These are phyloP conservation scores for Astrothelium macrocarpum DNA, from an alignment of 495 filamentous ascomycete species.

Conservation along the genomic window DNA sequence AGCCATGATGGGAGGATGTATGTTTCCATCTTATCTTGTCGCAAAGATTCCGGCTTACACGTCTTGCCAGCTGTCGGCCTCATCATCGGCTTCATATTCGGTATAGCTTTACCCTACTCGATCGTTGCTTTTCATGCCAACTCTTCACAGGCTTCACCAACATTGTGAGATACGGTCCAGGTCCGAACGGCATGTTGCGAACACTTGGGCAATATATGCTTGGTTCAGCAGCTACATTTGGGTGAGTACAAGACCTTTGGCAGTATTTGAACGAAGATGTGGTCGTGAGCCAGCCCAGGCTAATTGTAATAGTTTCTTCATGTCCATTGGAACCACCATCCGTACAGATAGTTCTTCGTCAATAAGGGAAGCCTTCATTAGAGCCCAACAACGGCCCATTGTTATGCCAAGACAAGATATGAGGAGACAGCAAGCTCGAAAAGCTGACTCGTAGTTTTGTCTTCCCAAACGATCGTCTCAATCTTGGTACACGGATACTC, in stretches of 20 bases:
- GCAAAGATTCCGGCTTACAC: background rate
- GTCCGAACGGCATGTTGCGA: constrained; percentile 84
- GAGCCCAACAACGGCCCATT: constrained; percentile 48
- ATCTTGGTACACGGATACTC: too few species aligned
- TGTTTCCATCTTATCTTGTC: constrained; percentile 29
- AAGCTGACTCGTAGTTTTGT: too few species aligned
- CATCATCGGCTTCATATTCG: constrained; percentile 97
- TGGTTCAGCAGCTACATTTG: constrained; percentile 92
- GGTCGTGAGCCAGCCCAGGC: background rate
- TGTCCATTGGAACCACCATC: constrained; percentile 95
- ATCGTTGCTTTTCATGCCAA: background rate
- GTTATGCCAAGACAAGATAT: constrained; percentile 47
- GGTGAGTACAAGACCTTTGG: constrained; percentile 46
- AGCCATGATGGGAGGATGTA: constrained; percentile 95
- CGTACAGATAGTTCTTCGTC: constrained; percentile 68
- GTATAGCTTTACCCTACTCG: constrained; percentile 38
- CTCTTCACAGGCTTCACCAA: constrained; percentile 65
- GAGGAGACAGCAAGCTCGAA: background rate
- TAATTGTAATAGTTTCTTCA: constrained; percentile 67
- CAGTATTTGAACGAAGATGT: background rate
- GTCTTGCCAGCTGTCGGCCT: constrained; percentile 65
- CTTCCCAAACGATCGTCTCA: too few species aligned
- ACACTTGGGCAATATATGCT: constrained; percentile 95
- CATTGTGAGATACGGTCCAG: constrained; percentile 87
- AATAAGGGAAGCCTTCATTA: constrained; percentile 50